These are phyloP conservation scores for Catharanthus roseus DNA, from an alignment of 257 asterid species.

Conservation along the genomic window DNA sequence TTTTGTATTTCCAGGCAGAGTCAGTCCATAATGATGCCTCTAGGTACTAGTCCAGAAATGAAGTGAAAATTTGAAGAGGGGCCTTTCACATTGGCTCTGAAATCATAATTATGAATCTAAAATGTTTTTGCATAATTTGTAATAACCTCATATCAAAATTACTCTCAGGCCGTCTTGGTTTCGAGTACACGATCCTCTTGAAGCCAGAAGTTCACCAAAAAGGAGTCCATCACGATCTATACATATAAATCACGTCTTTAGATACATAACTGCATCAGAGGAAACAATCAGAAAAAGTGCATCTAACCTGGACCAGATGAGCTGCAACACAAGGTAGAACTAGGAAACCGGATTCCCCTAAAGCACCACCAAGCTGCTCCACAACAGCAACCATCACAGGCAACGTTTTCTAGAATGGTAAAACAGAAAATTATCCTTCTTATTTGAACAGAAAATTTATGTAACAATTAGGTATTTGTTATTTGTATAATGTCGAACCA, in stretches of 20 bases:
- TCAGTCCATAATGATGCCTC: too few relatives aligned
- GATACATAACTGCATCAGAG: not conserved
- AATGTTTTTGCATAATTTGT: not conserved
- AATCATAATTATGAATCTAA: not conserved
- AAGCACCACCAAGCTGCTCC: conserved; percentile 90
- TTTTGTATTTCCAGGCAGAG: too few relatives aligned
- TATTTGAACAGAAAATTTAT: not conserved
- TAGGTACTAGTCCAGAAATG: too few relatives aligned
- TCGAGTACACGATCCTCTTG: conserved; percentile 27
- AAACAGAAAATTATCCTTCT: not conserved
- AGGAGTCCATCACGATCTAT: conserved; percentile 82
- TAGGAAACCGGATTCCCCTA: conserved; percentile 86
- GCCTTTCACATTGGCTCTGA: too few relatives aligned
- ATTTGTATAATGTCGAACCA: not conserved
- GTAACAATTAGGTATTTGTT: not conserved
- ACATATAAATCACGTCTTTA: not conserved
- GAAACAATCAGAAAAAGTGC: not conserved
- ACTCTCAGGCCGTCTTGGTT: conserved; percentile 39
- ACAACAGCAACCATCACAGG: conserved; percentile 97
- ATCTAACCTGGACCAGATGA: conserved; percentile 76
- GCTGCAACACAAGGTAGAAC: conserved; percentile 97
- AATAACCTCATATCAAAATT: not conserved
- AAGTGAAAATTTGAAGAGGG: too few relatives aligned
- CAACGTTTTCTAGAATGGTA: conserved; percentile 67
- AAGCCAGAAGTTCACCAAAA: conserved; percentile 64